Evolutionary conservation across 2,329 filamentous ascomycete species (phyloP).

Genomic region (Neoscytalidium dimidiatum): DNA sequence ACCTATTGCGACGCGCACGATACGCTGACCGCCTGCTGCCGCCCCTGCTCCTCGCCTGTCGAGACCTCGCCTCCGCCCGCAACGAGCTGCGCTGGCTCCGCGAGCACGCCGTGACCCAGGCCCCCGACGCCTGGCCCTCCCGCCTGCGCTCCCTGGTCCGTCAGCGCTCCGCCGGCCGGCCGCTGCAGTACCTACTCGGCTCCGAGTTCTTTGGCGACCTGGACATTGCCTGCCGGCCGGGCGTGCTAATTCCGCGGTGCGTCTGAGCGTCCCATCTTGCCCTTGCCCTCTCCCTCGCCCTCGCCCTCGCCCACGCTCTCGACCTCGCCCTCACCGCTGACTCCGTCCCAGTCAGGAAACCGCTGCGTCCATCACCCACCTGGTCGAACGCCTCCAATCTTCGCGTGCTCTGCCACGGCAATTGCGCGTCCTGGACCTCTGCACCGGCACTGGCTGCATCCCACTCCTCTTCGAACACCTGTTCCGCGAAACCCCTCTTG

Average conservation of each 20-base stretch:
- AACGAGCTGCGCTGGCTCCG: slow-evolving; percentile 75
- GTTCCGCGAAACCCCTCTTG: slow-evolving; percentile 42
- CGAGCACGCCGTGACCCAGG: slow-evolving; percentile 51
- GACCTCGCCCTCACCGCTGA: no score
- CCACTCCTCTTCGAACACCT: slow-evolving; percentile 71
- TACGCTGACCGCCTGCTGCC: slow-evolving; percentile 59
- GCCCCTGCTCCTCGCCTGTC: slow-evolving; percentile 64
- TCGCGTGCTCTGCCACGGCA: slow-evolving; percentile 26
- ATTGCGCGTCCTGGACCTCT: slow-evolving; percentile 77
- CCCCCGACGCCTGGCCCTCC: slow-evolving; percentile 26
- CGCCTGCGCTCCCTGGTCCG: slow-evolving; percentile 41
- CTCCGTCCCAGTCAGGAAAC: slow-evolving; percentile 45
- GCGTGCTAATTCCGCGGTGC: slow-evolving; percentile 82
- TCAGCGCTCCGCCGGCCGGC: slow-evolving; percentile 62
- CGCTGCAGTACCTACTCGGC: slow-evolving; percentile 87
- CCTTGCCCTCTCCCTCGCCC: neutral
- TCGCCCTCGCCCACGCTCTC: no score
- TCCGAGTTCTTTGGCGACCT: slow-evolving; percentile 84
- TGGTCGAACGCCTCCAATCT: slow-evolving; percentile 31
- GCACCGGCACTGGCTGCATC: slow-evolving; percentile 90
- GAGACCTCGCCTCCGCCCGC: slow-evolving; percentile 62
- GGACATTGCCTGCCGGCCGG: slow-evolving; percentile 72
- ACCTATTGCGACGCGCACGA: slow-evolving; percentile 57
- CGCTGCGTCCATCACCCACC: slow-evolving; percentile 37
- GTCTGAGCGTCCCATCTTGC: slow-evolving; percentile 18